phyloP scores from a whole-genome alignment of 768 basidiomycete species.

The Trametes cinnabarina region DNA sequence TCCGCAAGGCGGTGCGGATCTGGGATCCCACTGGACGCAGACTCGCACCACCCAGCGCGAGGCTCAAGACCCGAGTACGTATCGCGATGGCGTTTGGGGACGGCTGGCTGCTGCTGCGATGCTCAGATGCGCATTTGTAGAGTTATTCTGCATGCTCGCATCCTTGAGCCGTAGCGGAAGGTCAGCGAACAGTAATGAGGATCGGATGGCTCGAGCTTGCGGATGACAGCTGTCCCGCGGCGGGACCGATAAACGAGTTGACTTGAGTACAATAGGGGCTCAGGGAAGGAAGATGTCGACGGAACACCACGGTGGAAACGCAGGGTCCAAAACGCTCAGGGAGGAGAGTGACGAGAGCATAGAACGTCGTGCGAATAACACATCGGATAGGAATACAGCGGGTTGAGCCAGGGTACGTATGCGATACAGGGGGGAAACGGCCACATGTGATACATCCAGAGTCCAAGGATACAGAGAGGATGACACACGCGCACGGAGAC shows the following conservation, averaged over 20 bases:
- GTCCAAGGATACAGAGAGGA: constrained; percentile 5
- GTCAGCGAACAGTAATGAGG: background rate
- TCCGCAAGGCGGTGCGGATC: constrained; percentile 4
- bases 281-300: background rate
- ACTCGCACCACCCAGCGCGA: background rate
- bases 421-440: background rate
- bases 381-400: constrained; percentile 13
- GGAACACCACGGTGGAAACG: background rate
- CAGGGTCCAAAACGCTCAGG: background rate
- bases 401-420: background rate
- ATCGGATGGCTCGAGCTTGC: background rate
- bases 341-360: background rate
- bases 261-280: background rate
- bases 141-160: background rate
- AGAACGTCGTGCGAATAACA: background rate
- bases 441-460: constrained; percentile 11
- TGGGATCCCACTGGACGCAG: background rate
- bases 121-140: background rate
- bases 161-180: background rate
- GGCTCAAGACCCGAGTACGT: too few species aligned
- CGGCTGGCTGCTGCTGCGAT: background rate
- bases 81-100: background rate
- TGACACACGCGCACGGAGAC: background rate
- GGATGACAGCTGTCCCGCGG: background rate
- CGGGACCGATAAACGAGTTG: background rate